Percentiles rank a stretch among this genome's conserved stretches.
These are phyloP conservation scores for Cardamine occulta DNA, from an alignment of 345 rosid species.

Conservation along the genomic window DNA sequence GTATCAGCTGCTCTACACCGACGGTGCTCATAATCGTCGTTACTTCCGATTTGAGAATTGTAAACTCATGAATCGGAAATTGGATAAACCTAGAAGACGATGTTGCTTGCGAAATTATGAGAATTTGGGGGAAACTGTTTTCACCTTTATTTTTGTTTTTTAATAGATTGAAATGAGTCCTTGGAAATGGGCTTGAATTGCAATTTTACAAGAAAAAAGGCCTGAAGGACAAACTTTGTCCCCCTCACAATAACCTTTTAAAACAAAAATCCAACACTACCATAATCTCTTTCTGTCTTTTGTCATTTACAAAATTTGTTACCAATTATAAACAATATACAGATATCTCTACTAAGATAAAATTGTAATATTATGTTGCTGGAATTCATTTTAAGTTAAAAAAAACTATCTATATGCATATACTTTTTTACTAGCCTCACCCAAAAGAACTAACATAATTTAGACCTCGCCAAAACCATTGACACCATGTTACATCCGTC, in stretches of 20 bases:
- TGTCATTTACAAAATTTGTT: not conserved
- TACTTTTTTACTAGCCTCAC: no score
- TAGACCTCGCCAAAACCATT: no score
- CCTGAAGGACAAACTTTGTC: not conserved
- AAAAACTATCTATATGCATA: no score
- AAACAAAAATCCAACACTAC: not conserved
- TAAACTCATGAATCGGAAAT: not conserved
- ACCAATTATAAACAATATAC: not conserved
- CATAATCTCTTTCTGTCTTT: not conserved
- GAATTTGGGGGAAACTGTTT: slow-evolving; percentile 18
- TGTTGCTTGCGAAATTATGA: slow-evolving; percentile 2
- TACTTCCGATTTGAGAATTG: slow-evolving; percentile 14
- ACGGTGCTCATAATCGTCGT: slow-evolving; percentile 51
- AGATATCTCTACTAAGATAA: no score
- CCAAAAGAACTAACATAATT: no score
- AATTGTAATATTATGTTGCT: no score
- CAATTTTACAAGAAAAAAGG: not conserved
- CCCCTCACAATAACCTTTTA: not conserved
- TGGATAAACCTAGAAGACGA: slow-evolving; percentile 29
- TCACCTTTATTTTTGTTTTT: not conserved
- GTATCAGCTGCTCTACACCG: slow-evolving; percentile 38
- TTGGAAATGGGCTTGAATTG: not conserved
- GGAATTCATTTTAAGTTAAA: no score
- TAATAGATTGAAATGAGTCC: not conserved
- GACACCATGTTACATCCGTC: no score